These are phyloP conservation scores for cucumber (Cucumis sativus) DNA, from an alignment of 306 rosid genomes.

Conservation along the genomic window Cucumber_9930_V3 NC_026660.2:26938501-26939000, in stretches of 20 bases:
- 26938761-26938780: not conserved
- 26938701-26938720: not conserved
- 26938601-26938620: conserved; percentile 42
- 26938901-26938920: not conserved
- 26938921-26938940: not conserved
- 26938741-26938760: not conserved
- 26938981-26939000: conserved; percentile 77
- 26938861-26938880: not conserved
- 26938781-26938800: not conserved
- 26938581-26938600: conserved; percentile 91
- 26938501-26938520: conserved; percentile 76
- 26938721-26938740: not conserved
- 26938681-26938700: not conserved
- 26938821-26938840: not conserved
- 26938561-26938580: conserved; percentile 80
- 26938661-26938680: not conserved
- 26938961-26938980: conserved; percentile 38
- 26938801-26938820: not conserved
- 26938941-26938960: not conserved
- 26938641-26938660: not conserved
- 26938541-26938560: conserved; percentile 81
- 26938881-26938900: not conserved
- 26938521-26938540: conserved; percentile 84
- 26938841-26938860: not conserved
- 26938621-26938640: not conserved